Evolutionary conservation across 2,329 filamentous ascomycete species (phyloP).

Genomic region (Colletotrichum sp.): DNA sequence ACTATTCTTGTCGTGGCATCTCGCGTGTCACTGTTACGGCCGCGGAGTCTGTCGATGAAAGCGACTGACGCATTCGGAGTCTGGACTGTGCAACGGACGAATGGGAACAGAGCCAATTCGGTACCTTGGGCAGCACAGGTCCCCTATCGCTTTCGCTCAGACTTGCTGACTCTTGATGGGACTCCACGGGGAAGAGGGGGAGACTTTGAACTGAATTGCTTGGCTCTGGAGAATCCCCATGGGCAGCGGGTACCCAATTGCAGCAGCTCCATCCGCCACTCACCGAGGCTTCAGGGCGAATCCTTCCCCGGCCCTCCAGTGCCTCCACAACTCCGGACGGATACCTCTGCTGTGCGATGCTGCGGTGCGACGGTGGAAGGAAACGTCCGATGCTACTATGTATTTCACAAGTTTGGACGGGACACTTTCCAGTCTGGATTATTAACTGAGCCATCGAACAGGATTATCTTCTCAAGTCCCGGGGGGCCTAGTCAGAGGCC

Average conservation of each 20-base stretch:
- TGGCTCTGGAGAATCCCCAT: slow-evolving; percentile 9
- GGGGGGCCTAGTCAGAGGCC: neutral
- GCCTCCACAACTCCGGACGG: neutral
- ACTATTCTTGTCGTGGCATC: slow-evolving; percentile 17
- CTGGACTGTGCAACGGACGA: neutral
- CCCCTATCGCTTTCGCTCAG: neutral
- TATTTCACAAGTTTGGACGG: neutral
- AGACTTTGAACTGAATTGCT: neutral
- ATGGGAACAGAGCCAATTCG: neutral
- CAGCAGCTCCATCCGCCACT: neutral
- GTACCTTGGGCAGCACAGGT: neutral
- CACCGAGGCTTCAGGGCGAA: neutral
- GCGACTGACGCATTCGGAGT: slow-evolving; percentile 1
- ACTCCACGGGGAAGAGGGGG: slow-evolving; percentile 8
- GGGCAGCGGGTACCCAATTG: neutral
- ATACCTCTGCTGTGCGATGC: neutral
- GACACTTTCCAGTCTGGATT: neutral
- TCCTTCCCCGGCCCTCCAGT: neutral
- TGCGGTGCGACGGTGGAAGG: neutral
- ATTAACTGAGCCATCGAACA: neutral
- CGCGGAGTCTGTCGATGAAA: neutral
- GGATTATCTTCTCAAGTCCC: too few relatives aligned
- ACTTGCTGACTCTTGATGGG: neutral
- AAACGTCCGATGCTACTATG: neutral
- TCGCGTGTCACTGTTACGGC: slow-evolving; percentile 14